Evolutionary conservation across 768 basidiomycete genomes (phyloP).

Genomic region (Amanita muscaria): DNA sequence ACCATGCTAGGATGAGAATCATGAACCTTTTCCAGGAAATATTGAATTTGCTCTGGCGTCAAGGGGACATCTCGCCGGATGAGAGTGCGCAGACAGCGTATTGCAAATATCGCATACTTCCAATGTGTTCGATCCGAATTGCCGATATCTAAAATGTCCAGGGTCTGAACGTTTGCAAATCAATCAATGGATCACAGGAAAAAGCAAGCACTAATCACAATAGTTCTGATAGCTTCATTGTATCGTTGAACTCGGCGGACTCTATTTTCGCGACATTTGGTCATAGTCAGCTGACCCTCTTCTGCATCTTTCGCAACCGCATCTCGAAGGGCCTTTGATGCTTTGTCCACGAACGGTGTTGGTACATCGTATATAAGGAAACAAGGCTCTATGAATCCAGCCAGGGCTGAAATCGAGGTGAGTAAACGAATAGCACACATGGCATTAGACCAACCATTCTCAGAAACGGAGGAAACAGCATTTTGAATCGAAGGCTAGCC

Average conservation of each 20-base stretch:
- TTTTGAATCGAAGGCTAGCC: conserved; percentile 71
- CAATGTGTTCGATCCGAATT: conserved; percentile 62
- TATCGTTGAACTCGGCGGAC: conserved; percentile 31
- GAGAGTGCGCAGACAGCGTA: conserved; percentile 58
- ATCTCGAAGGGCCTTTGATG: conserved; percentile 28
- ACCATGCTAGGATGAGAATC: conserved; percentile 64
- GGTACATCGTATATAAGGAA: conserved; percentile 46
- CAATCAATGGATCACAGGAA: background rate
- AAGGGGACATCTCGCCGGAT: conserved; percentile 56
- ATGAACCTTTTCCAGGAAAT: conserved; percentile 49
- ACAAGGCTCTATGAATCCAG: conserved; percentile 54
- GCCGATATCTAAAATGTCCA: conserved; percentile 52
- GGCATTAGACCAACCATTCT: conserved; percentile 39
- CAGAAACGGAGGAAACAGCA: conserved; percentile 52
- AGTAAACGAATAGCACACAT: background rate
- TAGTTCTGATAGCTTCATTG: conserved; percentile 32
- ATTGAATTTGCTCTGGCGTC: conserved; percentile 38
- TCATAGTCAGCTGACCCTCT: conserved; percentile 22
- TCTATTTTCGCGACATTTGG: conserved; percentile 35
- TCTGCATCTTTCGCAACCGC: conserved; percentile 26
- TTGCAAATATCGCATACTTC: conserved; percentile 67
- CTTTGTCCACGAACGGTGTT: conserved; percentile 31
- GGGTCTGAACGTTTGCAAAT: conserved; percentile 10
- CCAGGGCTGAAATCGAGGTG: conserved; percentile 34
- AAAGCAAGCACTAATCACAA: conserved; percentile 28